phyloP scores from a whole-genome alignment of 192 early-diverging fungal species.

The Coemansia sp. region DNA sequence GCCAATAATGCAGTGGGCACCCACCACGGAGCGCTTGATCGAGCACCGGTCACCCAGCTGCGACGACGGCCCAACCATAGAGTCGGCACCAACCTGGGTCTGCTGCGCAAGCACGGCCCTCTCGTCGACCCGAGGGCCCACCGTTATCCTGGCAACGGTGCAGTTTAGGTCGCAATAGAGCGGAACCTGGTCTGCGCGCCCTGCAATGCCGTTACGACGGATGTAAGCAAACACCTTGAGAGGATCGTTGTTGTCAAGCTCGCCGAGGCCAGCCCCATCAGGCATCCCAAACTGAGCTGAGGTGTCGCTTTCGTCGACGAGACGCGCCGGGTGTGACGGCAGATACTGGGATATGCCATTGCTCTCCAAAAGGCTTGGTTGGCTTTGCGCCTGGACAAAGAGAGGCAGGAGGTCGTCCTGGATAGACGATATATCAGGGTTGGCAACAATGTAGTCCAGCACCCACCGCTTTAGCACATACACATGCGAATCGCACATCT shows the following conservation, averaged over 20 bases:
- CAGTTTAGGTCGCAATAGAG: constrained; percentile 89
- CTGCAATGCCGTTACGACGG: constrained; percentile 69
- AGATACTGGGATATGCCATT: constrained; percentile 30
- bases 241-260: constrained; percentile 53
- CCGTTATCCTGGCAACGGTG: constrained; percentile 55
- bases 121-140: constrained; percentile 61
- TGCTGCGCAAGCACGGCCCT: constrained; percentile 66
- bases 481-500: constrained; percentile 86
- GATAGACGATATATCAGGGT: constrained; percentile 70
- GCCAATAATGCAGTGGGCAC: constrained; percentile 92
- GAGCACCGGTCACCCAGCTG: constrained; percentile 89
- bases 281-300: constrained; percentile 27
- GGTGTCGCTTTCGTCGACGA: constrained; percentile 41
- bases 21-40: constrained; percentile 91
- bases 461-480: constrained; percentile 96
- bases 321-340: constrained; percentile 33
- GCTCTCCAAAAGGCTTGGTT: constrained; percentile 58
- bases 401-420: constrained; percentile 82
- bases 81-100: constrained; percentile 85
- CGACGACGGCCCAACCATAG: constrained; percentile 84
- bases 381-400: constrained; percentile 83
- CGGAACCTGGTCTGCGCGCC: constrained; percentile 78
- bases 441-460: constrained; percentile 70
- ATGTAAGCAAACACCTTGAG: constrained; percentile 56
- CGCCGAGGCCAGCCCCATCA: constrained; percentile 20